Percentiles rank a stretch among this genome's conserved stretches.
phyloP scores from a whole-genome alignment of 2,329 filamentous ascomycete species.

The Periconia sp. region DNA sequence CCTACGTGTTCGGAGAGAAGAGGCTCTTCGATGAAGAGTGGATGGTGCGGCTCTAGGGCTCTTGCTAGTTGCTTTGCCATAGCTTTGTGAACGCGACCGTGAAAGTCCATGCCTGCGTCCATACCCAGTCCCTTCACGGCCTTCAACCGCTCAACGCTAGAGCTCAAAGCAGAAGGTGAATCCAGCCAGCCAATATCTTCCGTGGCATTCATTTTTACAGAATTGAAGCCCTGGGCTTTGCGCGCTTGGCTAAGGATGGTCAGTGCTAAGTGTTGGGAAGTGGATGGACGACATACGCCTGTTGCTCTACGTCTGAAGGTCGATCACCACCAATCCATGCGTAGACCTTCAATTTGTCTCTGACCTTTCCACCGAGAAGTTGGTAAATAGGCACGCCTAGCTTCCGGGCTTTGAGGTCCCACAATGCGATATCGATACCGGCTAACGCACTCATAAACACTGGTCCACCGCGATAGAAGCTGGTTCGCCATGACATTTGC shows the following conservation, averaged over 20 bases:
- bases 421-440: constrained; percentile 79
- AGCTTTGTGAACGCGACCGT: constrained; percentile 77
- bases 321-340: constrained; percentile 80
- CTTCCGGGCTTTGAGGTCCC: constrained; percentile 74
- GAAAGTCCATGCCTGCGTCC: constrained; percentile 78
- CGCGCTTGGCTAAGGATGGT: constrained; percentile 56
- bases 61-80: constrained; percentile 80
- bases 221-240: constrained; percentile 67
- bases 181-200: constrained; percentile 79
- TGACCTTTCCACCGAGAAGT: constrained; percentile 75
- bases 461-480: constrained; percentile 78
- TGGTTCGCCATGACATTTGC: constrained; percentile 72
- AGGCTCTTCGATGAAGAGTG: constrained; percentile 79
- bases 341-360: constrained; percentile 73
- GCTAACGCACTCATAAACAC: constrained; percentile 81
- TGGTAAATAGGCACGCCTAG: constrained; percentile 74
- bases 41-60: constrained; percentile 69
- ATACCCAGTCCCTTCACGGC: constrained; percentile 72
- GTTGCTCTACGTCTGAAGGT: constrained; percentile 68
- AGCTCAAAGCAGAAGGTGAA: constrained; percentile 67
- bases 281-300: constrained; percentile 59
- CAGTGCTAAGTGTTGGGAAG: neutral
- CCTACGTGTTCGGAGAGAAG: constrained; percentile 72
- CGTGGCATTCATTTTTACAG: constrained; percentile 81
- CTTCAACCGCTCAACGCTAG: constrained; percentile 70